A percentile compares a stretch with the other conserved stretches of the same genome.
These are phyloP conservation scores for Berkeleyomyces rouxiae DNA, from an alignment of 2,329 filamentous ascomycete species.

Conservation along the genomic window DNA sequence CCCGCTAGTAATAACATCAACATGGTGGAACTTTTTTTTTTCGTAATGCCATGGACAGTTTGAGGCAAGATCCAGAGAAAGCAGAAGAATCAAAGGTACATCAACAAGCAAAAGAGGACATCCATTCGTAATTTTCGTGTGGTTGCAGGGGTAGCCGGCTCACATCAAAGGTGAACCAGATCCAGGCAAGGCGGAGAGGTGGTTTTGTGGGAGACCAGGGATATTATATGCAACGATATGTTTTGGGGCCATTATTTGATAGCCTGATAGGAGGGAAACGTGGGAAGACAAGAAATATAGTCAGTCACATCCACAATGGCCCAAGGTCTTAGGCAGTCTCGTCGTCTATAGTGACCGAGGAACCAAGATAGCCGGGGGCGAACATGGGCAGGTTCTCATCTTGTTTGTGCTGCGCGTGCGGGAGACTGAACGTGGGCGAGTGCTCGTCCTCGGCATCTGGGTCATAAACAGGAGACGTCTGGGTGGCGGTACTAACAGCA, in stretches of 20 bases:
- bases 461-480: conserved; percentile 13
- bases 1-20: conserved; percentile 4
- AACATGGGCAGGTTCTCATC: conserved; percentile 19
- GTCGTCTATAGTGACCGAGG: conserved; percentile 35
- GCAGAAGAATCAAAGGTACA: background rate
- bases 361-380: conserved; percentile 33
- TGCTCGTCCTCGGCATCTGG: conserved; percentile 9
- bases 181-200: background rate
- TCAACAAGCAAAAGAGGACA: background rate
- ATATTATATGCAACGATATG: conserved; percentile 12
- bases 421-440: background rate
- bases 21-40: conserved; percentile 1
- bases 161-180: background rate
- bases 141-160: background rate
- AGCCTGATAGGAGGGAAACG: background rate
- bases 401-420: background rate
- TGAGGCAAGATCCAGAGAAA: background rate
- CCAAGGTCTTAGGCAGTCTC: conserved; percentile 16
- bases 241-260: background rate
- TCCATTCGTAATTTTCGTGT: conserved; percentile 3
- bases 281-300: background rate
- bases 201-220: background rate
- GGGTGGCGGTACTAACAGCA: conserved; percentile 28
- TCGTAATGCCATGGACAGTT: background rate
- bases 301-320: no score